phyloP scores from a whole-genome alignment of 1,139 yeast genomes.

The Geotrichum klebahnii region DNA sequence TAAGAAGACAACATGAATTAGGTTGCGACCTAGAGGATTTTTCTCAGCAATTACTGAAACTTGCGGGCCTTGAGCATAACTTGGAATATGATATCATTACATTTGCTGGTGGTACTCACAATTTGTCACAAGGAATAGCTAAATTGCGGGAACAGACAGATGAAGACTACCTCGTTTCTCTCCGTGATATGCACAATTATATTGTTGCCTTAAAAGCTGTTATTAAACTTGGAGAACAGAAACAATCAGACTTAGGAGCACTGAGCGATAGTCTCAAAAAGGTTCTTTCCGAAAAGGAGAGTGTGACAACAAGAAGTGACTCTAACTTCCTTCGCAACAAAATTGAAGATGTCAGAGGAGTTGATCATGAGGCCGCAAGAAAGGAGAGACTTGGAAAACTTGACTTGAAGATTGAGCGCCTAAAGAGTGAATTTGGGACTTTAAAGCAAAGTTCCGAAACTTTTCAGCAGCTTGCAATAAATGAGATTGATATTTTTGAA shows the following conservation, averaged over 20 bases:
- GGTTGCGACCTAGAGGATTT: conserved; percentile 70
- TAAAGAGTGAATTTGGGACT: conserved; percentile 55
- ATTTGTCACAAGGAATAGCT: conserved; percentile 46
- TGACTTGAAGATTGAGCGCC: conserved; percentile 55
- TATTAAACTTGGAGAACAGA: conserved; percentile 82
- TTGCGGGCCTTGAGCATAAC: conserved; percentile 53
- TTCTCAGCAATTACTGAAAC: conserved; percentile 61
- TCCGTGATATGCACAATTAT: conserved; percentile 85
- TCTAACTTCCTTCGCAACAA: conserved; percentile 52
- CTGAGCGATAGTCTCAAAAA: conserved; percentile 71
- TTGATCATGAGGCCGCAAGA: conserved; percentile 54
- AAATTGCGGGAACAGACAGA: conserved; percentile 63
- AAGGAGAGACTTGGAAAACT: conserved; percentile 50
- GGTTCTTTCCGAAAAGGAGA: conserved; percentile 62
- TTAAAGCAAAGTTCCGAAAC: conserved; percentile 70
- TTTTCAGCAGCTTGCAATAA: conserved; percentile 58
- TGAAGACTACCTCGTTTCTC: conserved; percentile 72
- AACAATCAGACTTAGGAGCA: conserved; percentile 85
- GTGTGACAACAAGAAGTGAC: conserved; percentile 54
- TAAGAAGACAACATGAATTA: conserved; percentile 68
- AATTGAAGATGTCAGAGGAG: conserved; percentile 57
- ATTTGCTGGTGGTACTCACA: conserved; percentile 53
- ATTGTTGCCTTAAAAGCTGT: conserved; percentile 69
- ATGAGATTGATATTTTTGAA: conserved; percentile 81
- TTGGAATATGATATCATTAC: conserved; percentile 50